These are phyloP conservation scores for Lentinus tigrinus DNA, from an alignment of 768 basidiomycete genomes.

Conservation along the genomic window DNA sequence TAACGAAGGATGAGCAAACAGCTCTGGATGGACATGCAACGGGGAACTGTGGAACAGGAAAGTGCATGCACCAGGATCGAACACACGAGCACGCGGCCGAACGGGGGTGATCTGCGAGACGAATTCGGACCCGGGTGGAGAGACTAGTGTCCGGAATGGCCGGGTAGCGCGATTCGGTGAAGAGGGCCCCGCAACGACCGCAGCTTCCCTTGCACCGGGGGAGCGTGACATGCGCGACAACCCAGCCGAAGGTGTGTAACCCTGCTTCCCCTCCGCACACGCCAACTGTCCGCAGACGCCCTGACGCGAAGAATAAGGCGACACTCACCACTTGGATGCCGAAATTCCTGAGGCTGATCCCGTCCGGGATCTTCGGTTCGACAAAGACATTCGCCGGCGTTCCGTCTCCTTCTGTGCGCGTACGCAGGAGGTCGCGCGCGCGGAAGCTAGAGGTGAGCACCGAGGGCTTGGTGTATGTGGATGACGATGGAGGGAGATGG, in stretches of 20 bases:
- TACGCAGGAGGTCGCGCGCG: conserved; percentile 35
- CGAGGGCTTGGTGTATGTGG: conserved; percentile 24
- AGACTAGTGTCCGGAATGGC: too few species aligned
- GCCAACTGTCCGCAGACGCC: conserved; percentile 6
- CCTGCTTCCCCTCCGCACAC: neutral
- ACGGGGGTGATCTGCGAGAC: neutral
- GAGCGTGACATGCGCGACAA: neutral
- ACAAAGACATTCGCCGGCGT: conserved; percentile 44
- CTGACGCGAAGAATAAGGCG: neutral
- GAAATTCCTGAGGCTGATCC: conserved; percentile 84
- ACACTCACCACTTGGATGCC: conserved; percentile 81
- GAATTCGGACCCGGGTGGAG: neutral
- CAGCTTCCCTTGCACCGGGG: too few species aligned
- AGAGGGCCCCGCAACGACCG: too few species aligned
- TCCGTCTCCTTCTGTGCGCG: conserved; percentile 18
- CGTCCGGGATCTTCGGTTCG: conserved; percentile 72
- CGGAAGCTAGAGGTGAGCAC: conserved; percentile 53
- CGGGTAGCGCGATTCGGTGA: too few species aligned
- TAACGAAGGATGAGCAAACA: conserved; percentile 9
- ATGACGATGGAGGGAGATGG: conserved; percentile 8
- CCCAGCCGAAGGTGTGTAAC: conserved; percentile 2
- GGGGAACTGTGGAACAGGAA: neutral
- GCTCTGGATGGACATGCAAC: neutral
- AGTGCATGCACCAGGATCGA: neutral
- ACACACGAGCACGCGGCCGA: neutral